Conservation (phyloP, 148 eudicot genomes). For the Tetragonia tetragonoides region DNA sequence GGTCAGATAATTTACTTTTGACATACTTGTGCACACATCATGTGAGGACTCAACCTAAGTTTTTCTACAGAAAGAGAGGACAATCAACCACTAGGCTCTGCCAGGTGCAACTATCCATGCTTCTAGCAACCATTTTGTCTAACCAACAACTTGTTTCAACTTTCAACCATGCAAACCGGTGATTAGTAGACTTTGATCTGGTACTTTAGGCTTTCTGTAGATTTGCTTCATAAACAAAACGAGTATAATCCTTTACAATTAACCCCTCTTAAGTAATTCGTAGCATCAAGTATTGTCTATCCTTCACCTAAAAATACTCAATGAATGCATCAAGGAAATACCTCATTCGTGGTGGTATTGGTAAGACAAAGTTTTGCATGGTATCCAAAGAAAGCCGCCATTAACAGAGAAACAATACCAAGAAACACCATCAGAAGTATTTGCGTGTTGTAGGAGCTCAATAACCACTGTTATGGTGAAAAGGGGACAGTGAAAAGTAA, state of each 20-base stretch:
- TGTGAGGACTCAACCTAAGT: not conserved
- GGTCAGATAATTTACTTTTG: too few species aligned
- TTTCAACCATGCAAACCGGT: not conserved
- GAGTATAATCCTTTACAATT: not conserved
- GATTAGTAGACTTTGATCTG: not conserved
- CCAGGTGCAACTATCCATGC: not conserved
- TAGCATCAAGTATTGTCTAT: conserved; percentile 5
- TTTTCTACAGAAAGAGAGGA: not conserved
- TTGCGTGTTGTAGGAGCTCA: conserved; percentile 82
- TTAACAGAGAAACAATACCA: conserved; percentile 69
- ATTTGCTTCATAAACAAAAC: not conserved
- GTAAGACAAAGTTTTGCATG: conserved; percentile 80
- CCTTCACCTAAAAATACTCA: not conserved
- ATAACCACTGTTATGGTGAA: conserved; percentile 64
- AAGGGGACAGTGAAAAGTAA: not conserved
- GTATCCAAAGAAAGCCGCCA: conserved; percentile 85
- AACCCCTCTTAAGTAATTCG: not conserved
- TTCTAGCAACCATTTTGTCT: not conserved
- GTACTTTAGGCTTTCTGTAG: not conserved
- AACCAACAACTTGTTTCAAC: not conserved
- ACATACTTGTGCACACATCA: too few species aligned
- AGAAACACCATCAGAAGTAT: conserved; percentile 88
- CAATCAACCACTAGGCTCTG: not conserved
- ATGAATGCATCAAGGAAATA: conserved; percentile 10
- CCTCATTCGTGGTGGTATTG: conserved; percentile 96